A percentile compares a stretch with the other conserved stretches of the same genome.
These are phyloP conservation scores for Exidia glandulosa DNA, from an alignment of 768 basidiomycete species.

Conservation along the genomic window DNA sequence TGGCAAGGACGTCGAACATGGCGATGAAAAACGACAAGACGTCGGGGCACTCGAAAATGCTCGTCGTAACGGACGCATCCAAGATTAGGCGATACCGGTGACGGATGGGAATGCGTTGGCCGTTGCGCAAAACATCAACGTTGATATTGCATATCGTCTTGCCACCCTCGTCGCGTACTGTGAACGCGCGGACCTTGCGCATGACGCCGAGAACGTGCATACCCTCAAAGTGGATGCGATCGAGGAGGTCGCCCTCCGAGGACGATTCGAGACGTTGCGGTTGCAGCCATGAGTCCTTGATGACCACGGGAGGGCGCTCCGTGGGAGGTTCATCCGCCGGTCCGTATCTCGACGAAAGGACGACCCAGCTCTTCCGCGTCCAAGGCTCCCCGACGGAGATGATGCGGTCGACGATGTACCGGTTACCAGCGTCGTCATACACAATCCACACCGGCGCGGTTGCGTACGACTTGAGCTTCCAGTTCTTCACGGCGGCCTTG, in stretches of 20 bases:
- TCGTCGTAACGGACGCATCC: too few species aligned
- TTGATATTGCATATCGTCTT: too few species aligned
- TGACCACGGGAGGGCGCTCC: not conserved
- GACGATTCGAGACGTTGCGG: not conserved
- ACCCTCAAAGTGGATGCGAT: not conserved
- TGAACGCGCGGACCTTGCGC: too few species aligned
- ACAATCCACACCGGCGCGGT: not conserved
- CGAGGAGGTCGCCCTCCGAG: not conserved
- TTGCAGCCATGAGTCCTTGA: not conserved
- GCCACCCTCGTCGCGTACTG: too few species aligned
- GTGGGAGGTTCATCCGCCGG: not conserved
- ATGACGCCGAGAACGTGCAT: too few species aligned
- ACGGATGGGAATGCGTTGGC: too few species aligned
- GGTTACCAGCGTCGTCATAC: not conserved
- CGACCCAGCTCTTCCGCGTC: not conserved
- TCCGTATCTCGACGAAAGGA: not conserved
- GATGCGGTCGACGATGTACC: not conserved
- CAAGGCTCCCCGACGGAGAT: not conserved
- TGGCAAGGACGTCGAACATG: too few species aligned
- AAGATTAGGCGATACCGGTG: too few species aligned
- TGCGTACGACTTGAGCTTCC: not conserved
- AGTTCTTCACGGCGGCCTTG: not conserved
- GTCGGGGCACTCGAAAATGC: too few species aligned
- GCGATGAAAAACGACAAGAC: too few species aligned
- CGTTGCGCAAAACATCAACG: too few species aligned